A percentile compares a stretch with the other conserved stretches of the same genome.
These are phyloP conservation scores for Platismatia glauca DNA, from an alignment of 495 filamentous ascomycete genomes.

Conservation along the genomic window DNA sequence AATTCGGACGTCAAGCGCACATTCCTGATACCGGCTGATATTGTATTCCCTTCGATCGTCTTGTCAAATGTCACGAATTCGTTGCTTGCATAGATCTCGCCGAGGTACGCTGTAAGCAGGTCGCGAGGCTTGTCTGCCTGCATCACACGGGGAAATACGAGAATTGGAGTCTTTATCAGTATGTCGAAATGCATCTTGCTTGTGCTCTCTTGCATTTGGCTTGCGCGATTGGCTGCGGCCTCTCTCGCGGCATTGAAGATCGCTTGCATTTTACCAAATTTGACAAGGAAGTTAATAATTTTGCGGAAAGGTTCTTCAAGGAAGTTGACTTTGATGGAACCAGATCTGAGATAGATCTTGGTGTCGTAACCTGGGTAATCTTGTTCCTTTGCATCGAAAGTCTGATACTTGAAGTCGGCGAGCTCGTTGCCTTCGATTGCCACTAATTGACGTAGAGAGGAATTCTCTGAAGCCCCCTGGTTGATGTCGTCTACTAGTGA, in stretches of 20 bases:
- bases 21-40: constrained; percentile 84
- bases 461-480: constrained; percentile 70
- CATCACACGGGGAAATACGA: constrained; percentile 79
- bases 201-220: constrained; percentile 79
- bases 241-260: constrained; percentile 95
- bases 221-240: constrained; percentile 90
- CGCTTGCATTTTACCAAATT: constrained; percentile 98
- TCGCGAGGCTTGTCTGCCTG: constrained; percentile 58
- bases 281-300: constrained; percentile 94
- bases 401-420: constrained; percentile 97
- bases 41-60: constrained; percentile 70
- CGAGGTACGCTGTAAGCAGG: constrained; percentile 81
- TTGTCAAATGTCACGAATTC: constrained; percentile 67
- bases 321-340: constrained; percentile 93
- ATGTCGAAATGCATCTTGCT: constrained; percentile 90
- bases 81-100: constrained; percentile 95
- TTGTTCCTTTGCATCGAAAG: constrained; percentile 67
- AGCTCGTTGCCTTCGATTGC: constrained; percentile 93
- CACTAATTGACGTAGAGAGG: constrained; percentile 75
- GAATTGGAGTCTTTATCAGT: constrained; percentile 83
- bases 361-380: constrained; percentile 92
- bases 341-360: constrained; percentile 77
- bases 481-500: constrained; percentile 91
- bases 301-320: constrained; percentile 95
- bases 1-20: constrained; percentile 85